Base-by-base conservation (phyloP, 176 grass and related monocot species). In the Stipa capillata region DNA sequence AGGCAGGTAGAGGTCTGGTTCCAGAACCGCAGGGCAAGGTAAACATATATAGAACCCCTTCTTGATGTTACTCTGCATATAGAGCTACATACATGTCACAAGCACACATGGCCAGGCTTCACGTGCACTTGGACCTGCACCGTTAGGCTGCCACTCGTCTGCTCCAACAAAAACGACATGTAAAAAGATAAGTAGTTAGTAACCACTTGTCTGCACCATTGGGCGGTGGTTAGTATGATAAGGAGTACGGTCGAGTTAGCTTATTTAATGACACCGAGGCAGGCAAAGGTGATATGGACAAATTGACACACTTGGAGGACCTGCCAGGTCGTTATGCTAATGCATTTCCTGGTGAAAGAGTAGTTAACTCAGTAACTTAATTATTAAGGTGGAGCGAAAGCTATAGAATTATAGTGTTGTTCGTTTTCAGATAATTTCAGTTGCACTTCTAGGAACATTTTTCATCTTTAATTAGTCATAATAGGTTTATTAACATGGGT, bases 1-100 rank as follows among this genome's bases (percentile, higher is more conserved):
- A 87, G 96, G 80, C 96, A 99, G 52, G 96, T 99, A 78, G 96
- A 99, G 85, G 96, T 99, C 48, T 99, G 96, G 96, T 99, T 95
- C 61, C 96, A 99, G 78, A 99, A 99, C 83, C 96, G 92, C 65
- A 90, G 96, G 86, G 96, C 96, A 80, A 93, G 96, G 96, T 99
- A 82, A 80, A 36, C 8, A 42, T 31, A 70, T n/a, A 27, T 56
- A 17, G 15, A 58, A 59, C 15, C 7, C 9, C 9, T 49, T 45
- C 20, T 31, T 66, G 13, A 60, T 76, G 61, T 28, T 24, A 11
- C 21, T 3, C 14, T 13, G 23, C 10, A 27, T 54, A n/a, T 53
- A 10, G 50, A 51, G 18, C n/a, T 53, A 8, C 14, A 74, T 25
- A 5, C 72, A 57, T 75, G 31, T 72, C 69, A 72, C 29, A 16